Evolutionary conservation across 73 alveolate genomes (phyloP).

Genomic region (Paramecium bursaria): DNA sequence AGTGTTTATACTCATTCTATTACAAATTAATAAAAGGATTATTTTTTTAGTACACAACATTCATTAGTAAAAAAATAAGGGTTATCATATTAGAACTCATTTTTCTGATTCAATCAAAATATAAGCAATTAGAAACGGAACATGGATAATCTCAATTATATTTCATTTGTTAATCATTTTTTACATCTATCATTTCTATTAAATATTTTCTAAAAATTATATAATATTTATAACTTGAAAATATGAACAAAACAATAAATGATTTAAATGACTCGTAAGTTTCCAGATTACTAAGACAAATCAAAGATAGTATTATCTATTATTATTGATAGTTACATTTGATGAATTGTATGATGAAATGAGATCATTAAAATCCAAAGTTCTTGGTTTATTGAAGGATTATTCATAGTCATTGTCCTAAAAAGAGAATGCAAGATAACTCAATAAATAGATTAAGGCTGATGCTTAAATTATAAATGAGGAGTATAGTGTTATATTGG

Average conservation of each 20-base stretch:
- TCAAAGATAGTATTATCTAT: slow-evolving; percentile 3
- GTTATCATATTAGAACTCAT: too few species aligned
- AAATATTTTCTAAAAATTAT: too few species aligned
- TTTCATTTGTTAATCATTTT: too few species aligned
- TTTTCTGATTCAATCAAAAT: too few species aligned
- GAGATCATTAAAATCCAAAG: slow-evolving; percentile 42
- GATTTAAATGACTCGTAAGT: slow-evolving; percentile 40
- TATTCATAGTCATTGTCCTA: slow-evolving; percentile 21
- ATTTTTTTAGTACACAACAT: too few species aligned
- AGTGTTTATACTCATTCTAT: too few species aligned
- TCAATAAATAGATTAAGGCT: slow-evolving; percentile 18
- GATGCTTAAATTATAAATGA: slow-evolving; percentile 30
- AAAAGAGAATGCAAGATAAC: slow-evolving; percentile 40
- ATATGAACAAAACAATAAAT: background rate
- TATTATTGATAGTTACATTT: background rate
- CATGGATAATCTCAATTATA: too few species aligned
- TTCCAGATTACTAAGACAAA: slow-evolving; percentile 9
- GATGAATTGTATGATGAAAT: slow-evolving; percentile 62
- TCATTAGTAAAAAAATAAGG: too few species aligned
- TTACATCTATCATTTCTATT: too few species aligned
- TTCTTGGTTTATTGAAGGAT: slow-evolving; percentile 36
- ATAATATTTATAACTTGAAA: too few species aligned
- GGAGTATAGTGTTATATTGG: slow-evolving; percentile 24
- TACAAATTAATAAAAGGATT: too few species aligned
- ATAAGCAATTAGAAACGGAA: too few species aligned